These are phyloP conservation scores for Trametes pubescens DNA, from an alignment of 1,284 basidiomycete genomes.

Conservation along the genomic window DNA sequence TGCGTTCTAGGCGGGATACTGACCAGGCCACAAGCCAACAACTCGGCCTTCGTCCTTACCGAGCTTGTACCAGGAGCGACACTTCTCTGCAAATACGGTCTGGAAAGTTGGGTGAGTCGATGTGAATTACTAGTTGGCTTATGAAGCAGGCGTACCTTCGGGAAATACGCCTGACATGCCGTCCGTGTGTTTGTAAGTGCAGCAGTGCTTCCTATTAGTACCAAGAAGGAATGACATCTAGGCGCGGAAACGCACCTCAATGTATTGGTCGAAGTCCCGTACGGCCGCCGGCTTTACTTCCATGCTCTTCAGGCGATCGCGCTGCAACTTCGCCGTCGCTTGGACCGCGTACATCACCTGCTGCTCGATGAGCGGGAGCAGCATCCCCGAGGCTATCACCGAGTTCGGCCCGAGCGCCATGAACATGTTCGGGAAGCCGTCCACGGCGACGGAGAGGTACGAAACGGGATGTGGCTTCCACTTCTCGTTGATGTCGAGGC, in stretches of 20 bases:
- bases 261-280: constrained; percentile 63
- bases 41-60: constrained; percentile 66
- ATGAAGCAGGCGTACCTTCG: constrained; percentile 44
- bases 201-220: no score
- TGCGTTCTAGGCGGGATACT: background rate
- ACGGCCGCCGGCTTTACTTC: constrained; percentile 64
- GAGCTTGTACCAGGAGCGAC: constrained; percentile 73
- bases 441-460: constrained; percentile 62
- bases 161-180: constrained; percentile 51
- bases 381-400: constrained; percentile 57
- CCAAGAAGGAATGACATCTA: background rate
- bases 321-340: constrained; percentile 64
- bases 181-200: no score
- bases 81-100: constrained; percentile 67
- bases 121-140: no score
- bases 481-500: constrained; percentile 55
- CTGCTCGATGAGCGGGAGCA: constrained; percentile 60
- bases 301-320: constrained; percentile 66
- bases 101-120: constrained; percentile 33
- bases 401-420: constrained; percentile 64
- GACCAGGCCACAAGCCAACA: constrained; percentile 67
- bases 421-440: constrained; percentile 72
- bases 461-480: constrained; percentile 61
- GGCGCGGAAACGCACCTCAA: constrained; percentile 45
- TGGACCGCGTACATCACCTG: constrained; percentile 62